phyloP scores from a whole-genome alignment of 441 rosid species.

The Aquilaria agallochum region DNA sequence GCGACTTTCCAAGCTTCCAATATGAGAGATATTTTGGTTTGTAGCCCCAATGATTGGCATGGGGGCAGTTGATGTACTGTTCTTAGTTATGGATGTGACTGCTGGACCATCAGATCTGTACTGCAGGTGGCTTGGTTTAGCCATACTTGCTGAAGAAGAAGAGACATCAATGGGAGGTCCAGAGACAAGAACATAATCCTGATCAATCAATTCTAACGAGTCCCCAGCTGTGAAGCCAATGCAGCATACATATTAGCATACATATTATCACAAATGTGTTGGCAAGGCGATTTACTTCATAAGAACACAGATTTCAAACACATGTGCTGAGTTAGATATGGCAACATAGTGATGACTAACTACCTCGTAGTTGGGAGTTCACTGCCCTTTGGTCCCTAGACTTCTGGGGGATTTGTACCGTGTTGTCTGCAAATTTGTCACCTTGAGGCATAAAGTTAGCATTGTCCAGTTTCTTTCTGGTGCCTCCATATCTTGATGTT shows the following conservation, averaged over 20 bases:
- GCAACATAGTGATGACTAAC: constrained; percentile 15
- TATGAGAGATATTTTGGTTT: constrained; percentile 27
- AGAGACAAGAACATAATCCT: constrained; percentile 83
- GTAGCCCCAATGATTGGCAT: constrained; percentile 56
- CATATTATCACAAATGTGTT: constrained; percentile 7
- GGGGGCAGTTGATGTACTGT: constrained; percentile 49
- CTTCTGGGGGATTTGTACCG: constrained; percentile 36
- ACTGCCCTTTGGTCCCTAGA: constrained; percentile 43
- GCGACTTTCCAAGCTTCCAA: constrained; percentile 63
- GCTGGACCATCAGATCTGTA: constrained; percentile 48
- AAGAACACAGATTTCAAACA: constrained; percentile 10
- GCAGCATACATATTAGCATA: not conserved
- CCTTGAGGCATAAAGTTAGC: constrained; percentile 35
- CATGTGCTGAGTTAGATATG: constrained; percentile 12
- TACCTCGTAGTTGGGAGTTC: constrained; percentile 55
- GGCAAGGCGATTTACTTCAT: not conserved
- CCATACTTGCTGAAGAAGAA: constrained; percentile 45
- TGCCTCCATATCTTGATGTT: constrained; percentile 37
- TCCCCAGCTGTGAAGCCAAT: constrained; percentile 45
- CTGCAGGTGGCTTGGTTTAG: constrained; percentile 51
- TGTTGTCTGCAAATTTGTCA: constrained; percentile 36
- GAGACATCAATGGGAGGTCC: constrained; percentile 71
- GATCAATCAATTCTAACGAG: constrained; percentile 80
- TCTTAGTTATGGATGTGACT: constrained; percentile 28
- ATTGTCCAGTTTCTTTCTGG: constrained; percentile 32